Percentiles rank a stretch among this genome's conserved stretches.
Conservation (phyloP, 352 stramenopile genomes). For the Globisporangium polare region DNA sequence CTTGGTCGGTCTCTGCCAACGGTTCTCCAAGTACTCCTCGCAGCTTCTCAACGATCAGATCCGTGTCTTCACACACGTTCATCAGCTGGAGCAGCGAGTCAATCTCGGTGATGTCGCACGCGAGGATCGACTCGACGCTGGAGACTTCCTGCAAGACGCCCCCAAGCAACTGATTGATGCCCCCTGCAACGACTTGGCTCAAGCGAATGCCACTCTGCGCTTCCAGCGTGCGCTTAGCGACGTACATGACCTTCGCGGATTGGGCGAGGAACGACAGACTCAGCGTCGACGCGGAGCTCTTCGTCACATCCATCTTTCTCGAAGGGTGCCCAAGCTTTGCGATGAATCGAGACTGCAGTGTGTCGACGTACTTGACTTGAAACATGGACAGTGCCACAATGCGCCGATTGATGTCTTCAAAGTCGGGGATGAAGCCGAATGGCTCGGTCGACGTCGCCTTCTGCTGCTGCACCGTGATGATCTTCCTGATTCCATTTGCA, state of each 20-base stretch:
- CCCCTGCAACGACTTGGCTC: constrained; percentile 54
- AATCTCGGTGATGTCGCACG: constrained; percentile 47
- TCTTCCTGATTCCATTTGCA: constrained; percentile 46
- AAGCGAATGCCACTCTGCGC: constrained; percentile 31
- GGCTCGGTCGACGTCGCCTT: constrained; percentile 41
- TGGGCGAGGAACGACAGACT: constrained; percentile 68
- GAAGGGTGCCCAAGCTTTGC: constrained; percentile 45
- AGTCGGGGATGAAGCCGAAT: constrained; percentile 45
- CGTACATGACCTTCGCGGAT: constrained; percentile 35
- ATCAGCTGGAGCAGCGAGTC: constrained; percentile 44
- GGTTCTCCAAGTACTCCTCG: constrained; percentile 53
- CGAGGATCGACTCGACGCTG: constrained; percentile 62
- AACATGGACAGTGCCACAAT: constrained; percentile 48
- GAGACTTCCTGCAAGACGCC: constrained; percentile 59
- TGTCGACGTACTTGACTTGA: constrained; percentile 43
- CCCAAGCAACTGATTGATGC: constrained; percentile 67
- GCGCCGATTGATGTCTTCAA: constrained; percentile 55
- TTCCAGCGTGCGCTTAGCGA: constrained; percentile 40
- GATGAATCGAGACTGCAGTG: constrained; percentile 60
- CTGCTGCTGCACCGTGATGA: constrained; percentile 68
- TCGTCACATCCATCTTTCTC: constrained; percentile 60
- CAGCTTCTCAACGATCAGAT: constrained; percentile 62
- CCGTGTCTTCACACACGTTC: constrained; percentile 59
- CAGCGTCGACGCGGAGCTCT: constrained; percentile 28
- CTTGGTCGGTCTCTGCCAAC: constrained; percentile 42